These are phyloP conservation scores for Mucor ambiguus DNA, from an alignment of 371 early-diverging fungal genomes.

Conservation along the genomic window DNA sequence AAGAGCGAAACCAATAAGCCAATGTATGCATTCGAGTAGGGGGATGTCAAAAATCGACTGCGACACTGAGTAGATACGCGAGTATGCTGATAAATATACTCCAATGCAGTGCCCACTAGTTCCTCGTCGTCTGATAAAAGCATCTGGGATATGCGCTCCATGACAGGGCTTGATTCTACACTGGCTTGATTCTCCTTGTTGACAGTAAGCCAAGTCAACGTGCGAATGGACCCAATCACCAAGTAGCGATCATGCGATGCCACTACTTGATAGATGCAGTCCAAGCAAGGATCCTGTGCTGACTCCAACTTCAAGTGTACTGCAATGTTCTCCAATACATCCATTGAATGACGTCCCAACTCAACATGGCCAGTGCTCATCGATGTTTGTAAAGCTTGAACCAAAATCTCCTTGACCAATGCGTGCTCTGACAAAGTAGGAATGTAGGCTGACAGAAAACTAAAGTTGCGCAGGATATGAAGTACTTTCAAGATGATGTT, in stretches of 20 bases:
- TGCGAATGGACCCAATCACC: constrained; percentile 65
- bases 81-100: constrained; percentile 73
- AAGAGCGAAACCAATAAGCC: constrained; percentile 51
- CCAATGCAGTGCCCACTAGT: constrained; percentile 64
- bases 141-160: constrained; percentile 41
- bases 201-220: constrained; percentile 60
- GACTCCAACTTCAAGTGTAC: constrained; percentile 42
- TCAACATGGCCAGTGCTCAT: constrained; percentile 52
- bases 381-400: constrained; percentile 59
- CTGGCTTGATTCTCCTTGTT: constrained; percentile 5
- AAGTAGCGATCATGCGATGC: constrained; percentile 63
- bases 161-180: constrained; percentile 13
- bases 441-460: constrained; percentile 64
- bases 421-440: constrained; percentile 47
- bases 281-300: constrained; percentile 38
- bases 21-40: constrained; percentile 50
- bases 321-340: constrained; percentile 71
- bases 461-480: constrained; percentile 76
- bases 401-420: constrained; percentile 52
- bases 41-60: constrained; percentile 41
- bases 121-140: constrained; percentile 73
- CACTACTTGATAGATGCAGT: constrained; percentile 42
- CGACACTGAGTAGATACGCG: constrained; percentile 52
- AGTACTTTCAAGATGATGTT: constrained; percentile 73
- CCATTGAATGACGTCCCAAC: constrained; percentile 64